Evolutionary conservation across 2,329 filamentous ascomycete genomes (phyloP).

Genomic region (Monosporascus sp.): DNA sequence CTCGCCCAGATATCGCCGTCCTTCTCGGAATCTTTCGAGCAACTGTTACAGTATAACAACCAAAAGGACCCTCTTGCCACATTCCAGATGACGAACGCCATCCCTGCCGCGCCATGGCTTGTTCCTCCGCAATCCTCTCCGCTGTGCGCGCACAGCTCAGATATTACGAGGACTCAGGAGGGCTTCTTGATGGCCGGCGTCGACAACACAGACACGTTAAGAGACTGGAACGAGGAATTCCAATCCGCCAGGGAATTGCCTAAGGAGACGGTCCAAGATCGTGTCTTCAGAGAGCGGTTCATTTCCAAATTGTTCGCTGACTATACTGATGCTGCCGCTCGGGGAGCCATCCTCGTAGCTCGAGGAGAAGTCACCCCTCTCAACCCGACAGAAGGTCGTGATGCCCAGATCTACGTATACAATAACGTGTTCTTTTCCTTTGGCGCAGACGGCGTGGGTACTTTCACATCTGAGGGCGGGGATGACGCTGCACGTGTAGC

Average conservation of each 20-base stretch:
- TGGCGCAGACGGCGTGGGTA: slow-evolving; percentile 93
- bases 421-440: slow-evolving; percentile 99
- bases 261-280: slow-evolving; percentile 88
- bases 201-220: slow-evolving; percentile 88
- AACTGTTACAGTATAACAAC: slow-evolving; percentile 79
- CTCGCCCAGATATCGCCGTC: slow-evolving; percentile 76
- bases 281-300: slow-evolving; percentile 90
- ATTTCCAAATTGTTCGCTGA: slow-evolving; percentile 96
- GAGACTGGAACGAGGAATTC: slow-evolving; percentile 99
- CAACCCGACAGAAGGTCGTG: slow-evolving; percentile 86
- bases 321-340: slow-evolving; percentile 91
- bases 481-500: slow-evolving; percentile 95
- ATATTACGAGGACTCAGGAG: slow-evolving; percentile 88
- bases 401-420: slow-evolving; percentile 98
- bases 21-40: slow-evolving; percentile 70
- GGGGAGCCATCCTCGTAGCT: slow-evolving; percentile 87
- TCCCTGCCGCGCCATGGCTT: slow-evolving; percentile 87
- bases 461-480: slow-evolving; percentile 92
- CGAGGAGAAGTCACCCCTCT: slow-evolving; percentile 87
- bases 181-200: slow-evolving; percentile 83
- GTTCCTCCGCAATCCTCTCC: slow-evolving; percentile 65
- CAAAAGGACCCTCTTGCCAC: slow-evolving; percentile 82
- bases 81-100: slow-evolving; percentile 93
- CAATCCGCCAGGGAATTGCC: slow-evolving; percentile 94
- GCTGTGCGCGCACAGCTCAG: slow-evolving; percentile 67